Base-by-base conservation (phyloP, 495 filamentous ascomycete species). In the Trichoderma virens region DNA sequence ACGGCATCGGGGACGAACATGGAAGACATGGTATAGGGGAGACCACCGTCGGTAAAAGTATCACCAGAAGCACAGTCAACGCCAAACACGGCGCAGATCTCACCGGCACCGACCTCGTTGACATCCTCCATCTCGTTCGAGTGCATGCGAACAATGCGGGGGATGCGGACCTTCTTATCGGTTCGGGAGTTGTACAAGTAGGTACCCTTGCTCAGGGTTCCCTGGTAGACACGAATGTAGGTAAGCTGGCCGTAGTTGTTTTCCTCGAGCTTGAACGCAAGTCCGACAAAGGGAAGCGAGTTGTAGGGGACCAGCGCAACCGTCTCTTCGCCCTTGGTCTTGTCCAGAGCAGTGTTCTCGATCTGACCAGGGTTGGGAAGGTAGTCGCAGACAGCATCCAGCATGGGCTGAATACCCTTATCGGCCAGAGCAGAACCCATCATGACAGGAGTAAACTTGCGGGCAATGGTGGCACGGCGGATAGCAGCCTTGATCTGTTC, bases 41-140 rank as follows among this genome's bases (percentile, higher is more conserved):
- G 78, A 47, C 84, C 80, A 62, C 95, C 95, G 71, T 99, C 95
- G 18, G 95, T 97, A 82, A 99, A 99, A 31, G 93, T 97, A 71
- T 99, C 95, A 69, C 95, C 95, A 38, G 93, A 97, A 25, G 95
- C 92, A 76, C 95, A 99, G 65, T 99, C 95, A 62, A 99, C 88
- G 72, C 95, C 95, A 72, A 99, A 99, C 63, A 99, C 93, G 61
- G 95, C 95, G 71, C 95, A 98, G 63, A 99, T 98, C 73, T 99
- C 95, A 71, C 95, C 95, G 43, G 95, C 92, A 51, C 91, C 90
- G 60, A 99, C 88, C 73, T 97, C 93, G 59, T 72, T 78, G 16
- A 96, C 90, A 67, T 99, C 95, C 76, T 98, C 95, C 95, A 99
- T 94, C 73, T 99, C 95, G 72, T 98, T 97, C 35, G 92, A 96